phyloP scores from a whole-genome alignment of 441 rosid genomes.

The Croton laevigatus region DNA sequence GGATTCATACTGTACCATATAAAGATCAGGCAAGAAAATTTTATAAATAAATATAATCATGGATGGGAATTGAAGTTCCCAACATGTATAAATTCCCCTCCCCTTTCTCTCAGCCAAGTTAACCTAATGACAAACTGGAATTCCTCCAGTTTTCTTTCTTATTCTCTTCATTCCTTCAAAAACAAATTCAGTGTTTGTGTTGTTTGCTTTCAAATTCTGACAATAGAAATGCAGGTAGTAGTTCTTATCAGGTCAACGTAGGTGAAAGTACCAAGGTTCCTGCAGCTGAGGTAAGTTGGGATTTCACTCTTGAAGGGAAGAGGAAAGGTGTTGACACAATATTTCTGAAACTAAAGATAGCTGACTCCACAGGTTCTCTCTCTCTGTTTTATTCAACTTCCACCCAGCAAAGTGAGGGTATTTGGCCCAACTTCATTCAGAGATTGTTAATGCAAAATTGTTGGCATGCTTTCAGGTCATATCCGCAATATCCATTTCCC shows the following conservation, averaged over 20 bases:
- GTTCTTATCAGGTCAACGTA: slow-evolving; percentile 24
- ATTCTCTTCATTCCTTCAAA: not conserved
- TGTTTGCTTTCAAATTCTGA: slow-evolving; percentile 9
- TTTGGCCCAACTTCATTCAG: slow-evolving; percentile 6
- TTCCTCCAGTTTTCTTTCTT: not conserved
- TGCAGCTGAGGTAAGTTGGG: slow-evolving; percentile 41
- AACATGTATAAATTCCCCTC: not conserved
- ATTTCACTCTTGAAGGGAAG: slow-evolving; percentile 75
- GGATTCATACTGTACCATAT: not conserved
- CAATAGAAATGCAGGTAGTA: slow-evolving; percentile 39
- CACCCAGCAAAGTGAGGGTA: not conserved
- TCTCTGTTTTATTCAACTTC: not conserved
- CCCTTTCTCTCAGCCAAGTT: not conserved
- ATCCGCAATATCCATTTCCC: slow-evolving; percentile 89
- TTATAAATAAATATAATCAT: not conserved
- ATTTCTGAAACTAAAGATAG: slow-evolving; percentile 76
- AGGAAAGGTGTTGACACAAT: slow-evolving; percentile 68
- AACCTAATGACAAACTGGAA: not conserved
- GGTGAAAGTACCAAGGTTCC: slow-evolving; percentile 27
- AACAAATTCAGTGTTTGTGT: not conserved
- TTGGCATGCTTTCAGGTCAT: slow-evolving; percentile 45
- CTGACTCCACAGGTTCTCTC: slow-evolving; percentile 66
- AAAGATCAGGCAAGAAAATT: not conserved
- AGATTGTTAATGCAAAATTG: not conserved
- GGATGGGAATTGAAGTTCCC: not conserved